A percentile compares a stretch with the other conserved stretches of the same genome.
These are phyloP conservation scores for Citrullus mucosospermus DNA, from an alignment of 306 rosid species.

Conservation along the genomic window DNA sequence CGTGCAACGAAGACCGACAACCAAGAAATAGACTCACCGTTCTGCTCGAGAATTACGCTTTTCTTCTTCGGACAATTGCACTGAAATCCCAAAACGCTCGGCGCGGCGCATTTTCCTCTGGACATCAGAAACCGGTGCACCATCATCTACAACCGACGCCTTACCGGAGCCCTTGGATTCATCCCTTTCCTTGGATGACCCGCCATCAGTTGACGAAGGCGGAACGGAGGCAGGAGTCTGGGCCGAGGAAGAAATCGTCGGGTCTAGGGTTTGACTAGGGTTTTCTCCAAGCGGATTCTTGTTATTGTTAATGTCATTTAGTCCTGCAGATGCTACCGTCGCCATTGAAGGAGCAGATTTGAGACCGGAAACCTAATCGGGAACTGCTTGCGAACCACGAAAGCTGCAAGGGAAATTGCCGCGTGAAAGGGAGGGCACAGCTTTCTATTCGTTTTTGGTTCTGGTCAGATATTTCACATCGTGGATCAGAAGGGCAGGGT, in stretches of 20 bases:
- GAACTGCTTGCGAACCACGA: conserved; percentile 12
- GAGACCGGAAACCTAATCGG: conserved; percentile 4
- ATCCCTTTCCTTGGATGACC: conserved; percentile 12
- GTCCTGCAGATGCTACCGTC: conserved; percentile 25
- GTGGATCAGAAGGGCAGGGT: background rate
- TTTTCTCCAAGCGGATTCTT: conserved; percentile 21
- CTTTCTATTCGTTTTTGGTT: background rate
- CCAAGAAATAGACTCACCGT: conserved; percentile 25
- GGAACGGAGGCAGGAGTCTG: conserved; percentile 25
- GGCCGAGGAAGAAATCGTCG: conserved; percentile 6
- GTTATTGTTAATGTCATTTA: conserved; percentile 4
- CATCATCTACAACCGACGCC: conserved; percentile 6
- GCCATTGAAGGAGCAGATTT: conserved; percentile 28
- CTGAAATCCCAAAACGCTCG: conserved; percentile 77
- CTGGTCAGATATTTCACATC: background rate
- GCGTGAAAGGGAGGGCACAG: background rate
- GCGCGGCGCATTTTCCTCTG: conserved; percentile 88
- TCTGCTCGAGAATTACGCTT: conserved; percentile 90
- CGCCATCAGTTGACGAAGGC: conserved; percentile 7
- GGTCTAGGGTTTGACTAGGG: conserved; percentile 52
- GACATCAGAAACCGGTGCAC: conserved; percentile 30
- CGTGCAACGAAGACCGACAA: background rate
- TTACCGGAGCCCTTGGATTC: conserved; percentile 19
- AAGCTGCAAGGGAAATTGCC: background rate
- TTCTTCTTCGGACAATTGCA: conserved; percentile 63